phyloP scores from a whole-genome alignment of 2,329 filamentous ascomycete species.

The Diplodia scrobiculata region DNA sequence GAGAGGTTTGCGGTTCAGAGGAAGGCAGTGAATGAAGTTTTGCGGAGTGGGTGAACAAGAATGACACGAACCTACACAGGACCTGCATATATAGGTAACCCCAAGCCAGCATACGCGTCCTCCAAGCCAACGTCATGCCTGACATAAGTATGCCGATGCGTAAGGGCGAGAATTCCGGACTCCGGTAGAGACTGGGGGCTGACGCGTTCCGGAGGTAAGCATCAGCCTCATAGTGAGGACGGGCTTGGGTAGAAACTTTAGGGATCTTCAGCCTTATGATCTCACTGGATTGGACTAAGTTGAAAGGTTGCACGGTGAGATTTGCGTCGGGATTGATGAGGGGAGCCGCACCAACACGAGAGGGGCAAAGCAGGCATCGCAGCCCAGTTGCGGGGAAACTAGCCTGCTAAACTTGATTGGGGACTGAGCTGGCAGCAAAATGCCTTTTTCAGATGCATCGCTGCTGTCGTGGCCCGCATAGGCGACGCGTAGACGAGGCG shows the following conservation, averaged over 20 bases:
- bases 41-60: not conserved
- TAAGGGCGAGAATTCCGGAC: not conserved
- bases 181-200: constrained; percentile 8
- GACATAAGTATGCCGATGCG: not conserved
- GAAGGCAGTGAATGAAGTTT: constrained; percentile 13
- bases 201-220: constrained; percentile 28
- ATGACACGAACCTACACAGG: constrained; percentile 5
- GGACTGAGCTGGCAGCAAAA: not conserved
- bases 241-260: not conserved
- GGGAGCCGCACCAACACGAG: constrained; percentile 18
- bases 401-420: not conserved
- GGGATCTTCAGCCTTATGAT: constrained; percentile 28
- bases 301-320: not conserved
- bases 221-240: constrained; percentile 21
- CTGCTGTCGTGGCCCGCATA: constrained; percentile 18
- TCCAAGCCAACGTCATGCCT: constrained; percentile 16
- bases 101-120: constrained; percentile 21
- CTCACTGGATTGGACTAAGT: constrained; percentile 14
- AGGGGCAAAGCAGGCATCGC: constrained; percentile 8
- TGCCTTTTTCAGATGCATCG: not conserved
- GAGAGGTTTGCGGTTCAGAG: constrained; percentile 1
- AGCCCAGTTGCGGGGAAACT: not conserved
- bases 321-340: constrained; percentile 25
- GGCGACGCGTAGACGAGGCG: constrained; percentile 9
- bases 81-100: constrained; percentile 26